These are phyloP conservation scores for Solanum chacoense DNA, from an alignment of 305 asterid species.

Conservation along the genomic window DNA sequence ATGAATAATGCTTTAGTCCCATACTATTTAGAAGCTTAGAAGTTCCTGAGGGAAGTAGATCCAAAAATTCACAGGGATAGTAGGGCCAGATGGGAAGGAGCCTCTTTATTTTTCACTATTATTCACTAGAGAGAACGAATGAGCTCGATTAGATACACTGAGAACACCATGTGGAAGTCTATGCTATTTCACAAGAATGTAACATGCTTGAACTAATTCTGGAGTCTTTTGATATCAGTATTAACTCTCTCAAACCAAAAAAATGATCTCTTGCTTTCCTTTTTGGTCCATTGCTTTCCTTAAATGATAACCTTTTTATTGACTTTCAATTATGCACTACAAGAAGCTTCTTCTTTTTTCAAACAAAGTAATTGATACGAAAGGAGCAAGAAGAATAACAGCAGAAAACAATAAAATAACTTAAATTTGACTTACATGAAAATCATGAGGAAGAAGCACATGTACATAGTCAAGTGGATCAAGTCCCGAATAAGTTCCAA, in stretches of 20 bases:
- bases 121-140: neutral
- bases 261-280: neutral
- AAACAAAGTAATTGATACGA: neutral
- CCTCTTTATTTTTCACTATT: neutral
- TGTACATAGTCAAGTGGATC: slow-evolving; percentile 81
- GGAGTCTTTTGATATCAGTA: neutral
- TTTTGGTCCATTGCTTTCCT: neutral
- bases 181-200: neutral
- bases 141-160: neutral
- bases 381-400: neutral
- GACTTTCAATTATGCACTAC: neutral
- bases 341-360: neutral
- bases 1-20: neutral
- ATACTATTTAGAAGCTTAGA: neutral
- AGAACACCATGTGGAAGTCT: neutral
- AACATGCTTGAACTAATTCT: neutral
- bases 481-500: slow-evolving; percentile 84
- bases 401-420: neutral
- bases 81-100: neutral
- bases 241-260: neutral
- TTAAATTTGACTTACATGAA: slow-evolving; percentile 50
- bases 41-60: neutral
- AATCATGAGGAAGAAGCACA: slow-evolving; percentile 87
- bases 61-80: neutral
- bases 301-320: neutral